phyloP scores from a whole-genome alignment of 495 filamentous ascomycete genomes.

The Penicillium cosmopolitanum region DNA sequence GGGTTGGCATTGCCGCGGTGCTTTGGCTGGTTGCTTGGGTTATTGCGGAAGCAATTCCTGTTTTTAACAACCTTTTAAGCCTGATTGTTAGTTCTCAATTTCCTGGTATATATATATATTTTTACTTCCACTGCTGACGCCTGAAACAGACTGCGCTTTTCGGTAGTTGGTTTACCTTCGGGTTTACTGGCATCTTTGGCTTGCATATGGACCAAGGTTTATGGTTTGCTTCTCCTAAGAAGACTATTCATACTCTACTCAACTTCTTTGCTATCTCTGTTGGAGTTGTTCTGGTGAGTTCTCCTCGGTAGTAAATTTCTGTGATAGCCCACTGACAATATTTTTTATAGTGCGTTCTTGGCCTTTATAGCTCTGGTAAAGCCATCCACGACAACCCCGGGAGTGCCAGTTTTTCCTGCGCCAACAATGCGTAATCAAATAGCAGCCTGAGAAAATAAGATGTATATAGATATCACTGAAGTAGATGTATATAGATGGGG shows the following conservation, averaged over 20 bases:
- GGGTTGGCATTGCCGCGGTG: conserved; percentile 58
- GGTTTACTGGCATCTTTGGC: conserved; percentile 49
- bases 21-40: conserved; percentile 72
- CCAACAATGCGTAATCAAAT: conserved; percentile 36
- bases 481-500: too few species aligned
- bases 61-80: conserved; percentile 68
- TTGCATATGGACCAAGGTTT: conserved; percentile 41
- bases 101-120: neutral
- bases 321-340: neutral
- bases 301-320: neutral
- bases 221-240: conserved; percentile 34
- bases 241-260: conserved; percentile 37
- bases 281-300: conserved; percentile 40
- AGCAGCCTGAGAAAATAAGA: neutral
- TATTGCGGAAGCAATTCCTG: conserved; percentile 72
- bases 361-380: conserved; percentile 49
- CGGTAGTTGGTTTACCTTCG: conserved; percentile 50
- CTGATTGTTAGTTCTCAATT: conserved; percentile 41
- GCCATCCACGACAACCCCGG: conserved; percentile 43
- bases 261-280: conserved; percentile 37
- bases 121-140: conserved; percentile 4
- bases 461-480: too few species aligned
- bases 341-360: conserved; percentile 40
- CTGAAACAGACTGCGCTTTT: conserved; percentile 43
- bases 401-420: conserved; percentile 46